These are phyloP conservation scores for Miscanthus lutarioriparius DNA, from an alignment of 176 grass and related monocot species.

Conservation along the genomic window DNA sequence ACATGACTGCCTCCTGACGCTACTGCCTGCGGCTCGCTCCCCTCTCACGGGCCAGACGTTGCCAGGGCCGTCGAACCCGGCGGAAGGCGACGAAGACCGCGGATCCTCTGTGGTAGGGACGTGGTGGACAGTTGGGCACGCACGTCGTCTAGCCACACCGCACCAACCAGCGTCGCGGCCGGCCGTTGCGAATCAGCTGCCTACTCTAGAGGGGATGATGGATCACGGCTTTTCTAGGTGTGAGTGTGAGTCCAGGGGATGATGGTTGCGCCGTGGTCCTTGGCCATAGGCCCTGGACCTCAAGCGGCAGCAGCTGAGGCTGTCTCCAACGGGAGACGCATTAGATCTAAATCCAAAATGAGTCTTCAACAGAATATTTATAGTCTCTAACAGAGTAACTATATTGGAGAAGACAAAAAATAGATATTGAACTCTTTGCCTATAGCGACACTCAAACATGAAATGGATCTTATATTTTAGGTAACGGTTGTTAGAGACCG, in stretches of 20 bases:
- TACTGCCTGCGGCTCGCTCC: slow-evolving; percentile 29
- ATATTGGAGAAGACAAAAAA: too few species aligned
- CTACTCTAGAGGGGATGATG: too few species aligned
- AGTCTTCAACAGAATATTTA: too few species aligned
- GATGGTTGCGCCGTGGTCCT: not conserved
- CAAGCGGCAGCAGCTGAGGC: too few species aligned
- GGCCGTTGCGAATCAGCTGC: not conserved
- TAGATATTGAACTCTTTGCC: too few species aligned
- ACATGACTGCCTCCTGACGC: slow-evolving; percentile 32
- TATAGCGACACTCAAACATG: too few species aligned
- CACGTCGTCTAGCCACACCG: not conserved
- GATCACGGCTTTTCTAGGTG: not conserved
- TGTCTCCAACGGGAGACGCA: too few species aligned
- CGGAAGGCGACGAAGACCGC: not conserved
- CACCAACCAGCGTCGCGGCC: not conserved
- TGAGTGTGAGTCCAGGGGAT: not conserved
- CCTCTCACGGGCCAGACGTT: not conserved
- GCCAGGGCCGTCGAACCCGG: not conserved
- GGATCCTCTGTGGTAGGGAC: too few species aligned
- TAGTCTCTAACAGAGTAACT: too few species aligned
- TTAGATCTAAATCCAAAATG: too few species aligned
- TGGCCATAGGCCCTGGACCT: not conserved
- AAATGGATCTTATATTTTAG: too few species aligned
- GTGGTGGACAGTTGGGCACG: not conserved
- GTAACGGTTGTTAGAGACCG: too few species aligned